Evolutionary conservation across 371 early-diverging fungal genomes (phyloP), one percentile per base, ranked within the genome.

Genomic region (Saksenaea vasiformis): DNA sequence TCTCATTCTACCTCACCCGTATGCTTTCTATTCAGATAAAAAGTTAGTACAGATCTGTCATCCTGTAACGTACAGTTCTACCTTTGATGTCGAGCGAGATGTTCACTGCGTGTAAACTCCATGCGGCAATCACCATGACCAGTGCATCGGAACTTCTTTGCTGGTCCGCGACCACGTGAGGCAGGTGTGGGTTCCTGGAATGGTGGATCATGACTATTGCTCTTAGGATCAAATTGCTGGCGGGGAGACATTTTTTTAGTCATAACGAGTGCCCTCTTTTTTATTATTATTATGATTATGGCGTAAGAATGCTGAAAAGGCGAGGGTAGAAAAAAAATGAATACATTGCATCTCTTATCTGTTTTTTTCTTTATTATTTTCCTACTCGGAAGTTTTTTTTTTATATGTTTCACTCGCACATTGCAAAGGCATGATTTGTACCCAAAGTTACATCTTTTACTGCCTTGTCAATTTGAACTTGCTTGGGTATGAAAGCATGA

Each of bases 81-180:
- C 73, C 71, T 61, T 54, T 71, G 72, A 68, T 78, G 78, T 24
- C 83, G 73, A 56, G 80, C 81, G 9, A 83, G 73, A 61, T 83
- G 83, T 58, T 83, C 83, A 57, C 78, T 77, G 22, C 83, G 74
- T 28, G 83, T 80, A 60, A 83, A 83, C 5, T 79, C 83, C 83
- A 83, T 83, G 27, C 76, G 69, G 35, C 83, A 83, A 62, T 80
- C 74, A 17, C 83, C 81, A 65, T 71, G 80, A 9, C 81, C 83
- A 7, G 79, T 79, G 57, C 83, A 83, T 62, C 73, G 77, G 56
- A 80, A 83, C 24, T 47, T 47, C 51, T 47, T 47, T 17, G 51
- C 22, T 22, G 51, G 51, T 10, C 51, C 51, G 10, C 51, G 51
- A n/a, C 22, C 51, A 22, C 51, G 51, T 22, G 51, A 10, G 17